Evolutionary conservation across 169 alveolate species (phyloP), one percentile per base, ranked within the genome.

Genomic region (Babesia ovata): DNA sequence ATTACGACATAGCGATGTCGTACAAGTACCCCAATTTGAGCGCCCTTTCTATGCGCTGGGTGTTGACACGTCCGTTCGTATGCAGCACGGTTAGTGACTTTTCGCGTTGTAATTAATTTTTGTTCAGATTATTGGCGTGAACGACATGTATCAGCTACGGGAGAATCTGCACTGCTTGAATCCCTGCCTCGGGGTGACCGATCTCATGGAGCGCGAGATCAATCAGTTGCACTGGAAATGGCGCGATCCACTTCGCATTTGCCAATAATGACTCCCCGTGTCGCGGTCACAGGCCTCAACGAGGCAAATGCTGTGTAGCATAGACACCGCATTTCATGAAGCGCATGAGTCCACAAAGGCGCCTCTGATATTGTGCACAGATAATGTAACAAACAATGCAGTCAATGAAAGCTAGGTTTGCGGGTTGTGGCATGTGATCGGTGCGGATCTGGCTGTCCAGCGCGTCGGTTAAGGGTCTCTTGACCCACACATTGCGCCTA

Each of bases 211-310:
- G 75, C 86, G 95, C 8, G 92, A 86, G 60, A 87, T 92, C 57
- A 92, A 92, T 75, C 92, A 82, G 61, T 46, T 92, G 49, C 94
- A 92, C 74, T 92, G 95, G 95, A 90, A 90, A 73, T 90, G 93
- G 92, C 79, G 95, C 24, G 95, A 92, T 53, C 94, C 94, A 21
- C 48, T 92, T 46, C 50, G 95, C 50, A 90, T 90, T 28, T 77
- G 90, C 49, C 94, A 92, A 50, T 90, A 75, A 61, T 33, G 39
- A 6, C 39, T 4, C 39, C 39, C 6, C 39, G 39, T 6, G 39
- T 33, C 39, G 39, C 6, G 2, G 39, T 33, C 39, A 6, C 6
- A 2, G 39, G 2, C 39, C 6, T 33, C 39, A 33, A 33, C 39
- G 39, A 4, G 39, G 39, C 39, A 33, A 33, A 33, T 6, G 39